Base-by-base conservation (phyloP, 176 grass and related monocot genomes). In the Raddia distichophylla region DNA sequence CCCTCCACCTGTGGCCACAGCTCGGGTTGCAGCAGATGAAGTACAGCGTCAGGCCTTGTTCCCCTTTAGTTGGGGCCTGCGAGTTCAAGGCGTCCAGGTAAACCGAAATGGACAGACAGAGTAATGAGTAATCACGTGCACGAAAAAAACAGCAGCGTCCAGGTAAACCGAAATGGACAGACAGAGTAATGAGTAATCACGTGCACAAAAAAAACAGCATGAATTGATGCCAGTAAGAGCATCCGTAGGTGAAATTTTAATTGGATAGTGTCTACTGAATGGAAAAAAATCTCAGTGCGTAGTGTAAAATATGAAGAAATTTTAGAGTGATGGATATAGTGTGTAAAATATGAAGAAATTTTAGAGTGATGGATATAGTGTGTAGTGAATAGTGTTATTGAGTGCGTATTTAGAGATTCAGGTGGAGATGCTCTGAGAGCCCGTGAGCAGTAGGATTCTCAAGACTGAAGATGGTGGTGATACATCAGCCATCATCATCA, bases 11-110 rank as follows among this genome's bases (percentile, higher is more conserved):
- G 89, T 98, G 95, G 5, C 95, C 90, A 50, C 95, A 98, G 56
- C 76, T 98, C 46, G 95, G 90, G 74, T 92, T 98, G 86, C 95
- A 98, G 85, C 95, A 98, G 81, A 93, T 83, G 82, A 98, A 98
- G 81, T 89, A 93, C 78, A 98, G 88, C 14, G 88, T 81, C 89
- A 94, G 59, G 70, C 86, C 90, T 80, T 86, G 75, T 82, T 93
- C 95, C 44, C 86, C 88, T 57, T 73, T 73, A 19, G 88, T 82
- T 0, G 92, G 87, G 9, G 92, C 90, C 92, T 98, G 81, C 51
- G 71, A 45, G 43, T 75, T 15, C 22, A 73, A 49, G 19, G 57
- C 3, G 35, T 15, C 59, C 33, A 37, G 6, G 54, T 55, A 9
- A 68, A 77, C 17, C 35, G 1, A 55, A 70, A 6, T 22, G 9